A percentile compares a stretch with the other conserved stretches of the same genome.
Evolutionary conservation across 192 early-diverging fungal species (phyloP).

Genomic region (Linnemannia schmuckeri): DNA sequence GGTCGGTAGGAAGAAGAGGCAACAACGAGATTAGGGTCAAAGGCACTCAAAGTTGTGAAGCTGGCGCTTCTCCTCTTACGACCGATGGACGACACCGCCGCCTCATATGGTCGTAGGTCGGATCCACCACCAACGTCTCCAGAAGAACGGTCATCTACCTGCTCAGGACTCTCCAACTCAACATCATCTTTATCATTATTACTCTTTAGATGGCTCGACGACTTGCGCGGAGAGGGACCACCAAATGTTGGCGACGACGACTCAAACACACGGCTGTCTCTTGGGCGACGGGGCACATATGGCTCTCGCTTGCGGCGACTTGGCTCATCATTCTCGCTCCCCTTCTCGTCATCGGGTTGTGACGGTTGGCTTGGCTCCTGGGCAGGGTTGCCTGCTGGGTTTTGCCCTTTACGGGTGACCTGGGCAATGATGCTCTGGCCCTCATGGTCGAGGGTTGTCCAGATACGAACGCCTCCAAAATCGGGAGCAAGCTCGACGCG

Average conservation of each 20-base stretch:
- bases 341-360: conserved; percentile 10
- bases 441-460: conserved; percentile 53
- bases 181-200: conserved; percentile 26
- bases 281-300: conserved; percentile 19
- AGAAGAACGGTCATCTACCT: conserved; percentile 34
- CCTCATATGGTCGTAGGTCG: conserved; percentile 41
- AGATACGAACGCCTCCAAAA: conserved; percentile 58
- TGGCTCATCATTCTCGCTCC: conserved; percentile 5
- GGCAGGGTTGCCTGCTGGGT: not conserved
- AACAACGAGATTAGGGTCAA: conserved; percentile 49
- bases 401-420: conserved; percentile 47
- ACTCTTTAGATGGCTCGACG: conserved; percentile 42
- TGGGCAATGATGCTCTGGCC: conserved; percentile 52
- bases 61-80: conserved; percentile 53
- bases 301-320: conserved; percentile 19
- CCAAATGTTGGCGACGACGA: conserved; percentile 24
- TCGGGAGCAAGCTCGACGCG: conserved; percentile 60
- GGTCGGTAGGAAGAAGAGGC: conserved; percentile 48
- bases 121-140: conserved; percentile 35
- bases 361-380: not conserved
- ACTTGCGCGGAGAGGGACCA: conserved; percentile 37
- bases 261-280: conserved; percentile 36
- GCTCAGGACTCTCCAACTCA: conserved; percentile 23
- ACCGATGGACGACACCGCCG: conserved; percentile 28
- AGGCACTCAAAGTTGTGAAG: conserved; percentile 40